phyloP scores from a whole-genome alignment of 2,329 filamentous ascomycete genomes.

The Corniculantispora saksenae region DNA sequence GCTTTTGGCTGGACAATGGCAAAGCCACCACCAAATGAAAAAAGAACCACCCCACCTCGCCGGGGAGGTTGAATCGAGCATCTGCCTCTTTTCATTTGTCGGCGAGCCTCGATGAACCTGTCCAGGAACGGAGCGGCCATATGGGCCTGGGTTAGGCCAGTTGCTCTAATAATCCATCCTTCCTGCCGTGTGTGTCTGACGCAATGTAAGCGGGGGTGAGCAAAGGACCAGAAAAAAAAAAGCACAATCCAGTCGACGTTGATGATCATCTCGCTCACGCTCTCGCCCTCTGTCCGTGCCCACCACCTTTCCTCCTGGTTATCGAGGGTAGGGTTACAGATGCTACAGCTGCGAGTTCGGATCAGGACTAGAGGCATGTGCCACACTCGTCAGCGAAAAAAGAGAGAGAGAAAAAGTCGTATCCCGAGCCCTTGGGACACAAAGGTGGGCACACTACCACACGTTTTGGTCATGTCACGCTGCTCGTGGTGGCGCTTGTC shows the following conservation, averaged over 20 bases:
- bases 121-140: not conserved
- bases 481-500: not conserved
- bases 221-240: not conserved
- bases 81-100: not conserved
- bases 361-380: slow-evolving; percentile 13
- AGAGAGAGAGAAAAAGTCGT: not conserved
- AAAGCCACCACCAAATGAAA: not conserved
- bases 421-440: slow-evolving; percentile 6
- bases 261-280: not conserved
- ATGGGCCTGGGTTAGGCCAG: not conserved
- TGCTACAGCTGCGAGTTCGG: not conserved
- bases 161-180: not conserved
- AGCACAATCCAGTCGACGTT: not conserved
- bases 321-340: slow-evolving; percentile 8
- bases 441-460: not conserved
- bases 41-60: not conserved
- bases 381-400: not conserved
- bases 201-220: not conserved
- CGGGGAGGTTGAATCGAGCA: not conserved
- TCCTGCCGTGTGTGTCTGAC: not conserved
- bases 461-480: not conserved
- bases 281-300: slow-evolving; percentile 7
- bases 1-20: not conserved
- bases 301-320: not conserved
- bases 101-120: too few species aligned